Conservation (phyloP, 805 yeast genomes). For the Candida maltosa region DNA sequence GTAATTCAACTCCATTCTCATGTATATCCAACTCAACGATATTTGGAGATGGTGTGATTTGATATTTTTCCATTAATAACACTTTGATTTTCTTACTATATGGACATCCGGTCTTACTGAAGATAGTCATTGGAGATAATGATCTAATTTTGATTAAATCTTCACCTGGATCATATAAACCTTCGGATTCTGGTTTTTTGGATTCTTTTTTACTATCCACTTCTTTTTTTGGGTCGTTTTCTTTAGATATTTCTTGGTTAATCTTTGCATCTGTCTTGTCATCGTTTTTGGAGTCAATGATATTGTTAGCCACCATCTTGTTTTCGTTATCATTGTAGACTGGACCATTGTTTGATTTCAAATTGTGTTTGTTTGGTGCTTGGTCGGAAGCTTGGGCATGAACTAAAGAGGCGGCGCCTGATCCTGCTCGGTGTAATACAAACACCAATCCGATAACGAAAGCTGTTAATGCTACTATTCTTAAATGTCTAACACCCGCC, state of each 20-base stretch:
- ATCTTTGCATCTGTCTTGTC: slow-evolving; percentile 38
- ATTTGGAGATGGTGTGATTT: slow-evolving; percentile 66
- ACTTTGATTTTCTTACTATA: slow-evolving; percentile 70
- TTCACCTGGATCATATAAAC: slow-evolving; percentile 25
- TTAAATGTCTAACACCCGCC: slow-evolving; percentile 10
- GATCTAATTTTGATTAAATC: slow-evolving; percentile 53
- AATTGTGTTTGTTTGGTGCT: slow-evolving; percentile 5
- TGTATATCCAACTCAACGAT: slow-evolving; percentile 84
- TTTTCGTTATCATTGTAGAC: neutral
- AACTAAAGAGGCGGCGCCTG: slow-evolving; percentile 10
- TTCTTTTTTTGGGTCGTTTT: slow-evolving; percentile 3
- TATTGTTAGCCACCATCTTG: slow-evolving; percentile 13
- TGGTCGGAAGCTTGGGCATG: slow-evolving; percentile 11
- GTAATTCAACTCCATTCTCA: slow-evolving; percentile 70
- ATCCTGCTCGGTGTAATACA: slow-evolving; percentile 9
- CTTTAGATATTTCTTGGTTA: slow-evolving; percentile 32
- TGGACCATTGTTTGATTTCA: slow-evolving; percentile 2
- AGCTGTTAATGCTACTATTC: slow-evolving; percentile 7
- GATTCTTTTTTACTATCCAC: neutral
- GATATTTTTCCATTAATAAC: slow-evolving; percentile 59
- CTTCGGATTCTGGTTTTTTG: slow-evolving; percentile 1
- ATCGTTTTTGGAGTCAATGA: slow-evolving; percentile 33
- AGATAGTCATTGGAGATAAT: slow-evolving; percentile 63
- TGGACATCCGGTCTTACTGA: slow-evolving; percentile 64
- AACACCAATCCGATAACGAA: slow-evolving; percentile 8